These are phyloP conservation scores for Phenoliferia sp. DNA, from an alignment of 1,284 basidiomycete genomes.

Conservation along the genomic window DNA sequence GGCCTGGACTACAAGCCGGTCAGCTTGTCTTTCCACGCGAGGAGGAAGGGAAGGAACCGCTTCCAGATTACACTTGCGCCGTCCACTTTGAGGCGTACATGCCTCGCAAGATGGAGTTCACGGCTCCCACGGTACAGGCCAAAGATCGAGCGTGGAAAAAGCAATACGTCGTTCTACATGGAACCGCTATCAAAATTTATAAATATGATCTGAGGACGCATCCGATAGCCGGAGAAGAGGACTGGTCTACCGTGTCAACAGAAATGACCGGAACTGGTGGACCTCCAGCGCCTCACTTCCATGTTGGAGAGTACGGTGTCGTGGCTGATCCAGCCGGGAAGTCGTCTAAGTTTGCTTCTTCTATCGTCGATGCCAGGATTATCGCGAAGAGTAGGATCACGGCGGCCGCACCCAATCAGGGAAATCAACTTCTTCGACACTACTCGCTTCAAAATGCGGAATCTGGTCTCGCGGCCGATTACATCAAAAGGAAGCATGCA, in stretches of 20 bases:
- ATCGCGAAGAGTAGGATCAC: conserved; percentile 27
- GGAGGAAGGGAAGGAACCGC: conserved; percentile 72
- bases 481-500: conserved; percentile 87
- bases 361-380: conserved; percentile 21
- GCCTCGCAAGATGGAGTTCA: conserved; percentile 93
- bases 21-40: conserved; percentile 44
- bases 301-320: conserved; percentile 35
- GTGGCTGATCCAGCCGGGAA: not conserved
- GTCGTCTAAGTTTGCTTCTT: conserved; percentile 19
- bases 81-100: conserved; percentile 80
- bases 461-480: conserved; percentile 84
- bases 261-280: conserved; percentile 32
- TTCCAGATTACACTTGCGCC: conserved; percentile 79
- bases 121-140: conserved; percentile 74
- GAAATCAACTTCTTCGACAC: conserved; percentile 47
- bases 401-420: conserved; percentile 18
- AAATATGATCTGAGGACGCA: conserved; percentile 53
- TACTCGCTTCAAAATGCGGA: conserved; percentile 90
- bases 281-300: conserved; percentile 34
- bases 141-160: conserved; percentile 87
- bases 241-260: conserved; percentile 10
- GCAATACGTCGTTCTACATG: conserved; percentile 84
- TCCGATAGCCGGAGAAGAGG: conserved; percentile 39
- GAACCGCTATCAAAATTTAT: conserved; percentile 82
- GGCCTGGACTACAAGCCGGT: conserved; percentile 37